Conservation (phyloP, 2,329 filamentous ascomycete species). For the Trichoderma aggressivum region DNA sequence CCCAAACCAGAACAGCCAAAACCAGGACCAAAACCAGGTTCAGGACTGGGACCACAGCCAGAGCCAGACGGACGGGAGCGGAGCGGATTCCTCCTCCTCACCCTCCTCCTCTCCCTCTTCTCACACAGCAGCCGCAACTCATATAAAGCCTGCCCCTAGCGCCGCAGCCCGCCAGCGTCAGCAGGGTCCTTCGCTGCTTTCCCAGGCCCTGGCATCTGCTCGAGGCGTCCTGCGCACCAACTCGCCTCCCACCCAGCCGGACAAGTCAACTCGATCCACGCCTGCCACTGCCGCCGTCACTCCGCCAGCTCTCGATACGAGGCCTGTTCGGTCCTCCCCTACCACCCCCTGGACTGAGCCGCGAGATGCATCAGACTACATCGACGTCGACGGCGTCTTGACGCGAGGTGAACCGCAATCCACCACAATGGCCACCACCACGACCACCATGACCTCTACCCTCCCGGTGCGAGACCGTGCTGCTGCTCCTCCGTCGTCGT, state of each 20-base stretch:
- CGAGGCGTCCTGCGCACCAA: slow-evolving; percentile 45
- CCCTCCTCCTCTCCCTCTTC: neutral
- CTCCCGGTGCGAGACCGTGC: slow-evolving; percentile 30
- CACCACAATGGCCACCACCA: slow-evolving; percentile 33
- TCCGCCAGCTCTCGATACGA: neutral
- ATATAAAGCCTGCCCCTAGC: slow-evolving; percentile 46
- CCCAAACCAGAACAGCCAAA: neutral
- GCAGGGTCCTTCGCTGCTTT: slow-evolving; percentile 54
- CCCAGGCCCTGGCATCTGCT: slow-evolving; percentile 57
- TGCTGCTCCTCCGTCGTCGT: slow-evolving; percentile 33
- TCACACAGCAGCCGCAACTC: neutral
- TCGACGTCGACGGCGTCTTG: slow-evolving; percentile 38
- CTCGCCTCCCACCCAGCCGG: slow-evolving; percentile 18
- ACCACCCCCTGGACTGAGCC: slow-evolving; percentile 3
- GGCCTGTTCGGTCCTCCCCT: neutral
- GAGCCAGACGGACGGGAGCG: neutral
- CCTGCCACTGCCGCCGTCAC: neutral
- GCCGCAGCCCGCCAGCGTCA: slow-evolving; percentile 38
- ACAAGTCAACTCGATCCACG: neutral
- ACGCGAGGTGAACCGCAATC: slow-evolving; percentile 30
- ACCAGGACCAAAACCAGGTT: neutral
- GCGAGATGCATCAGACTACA: slow-evolving; percentile 36
- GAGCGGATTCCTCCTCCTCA: neutral
- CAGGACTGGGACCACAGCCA: neutral
- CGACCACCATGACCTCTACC: slow-evolving; percentile 22